A percentile compares a stretch with the other conserved stretches of the same genome.
These are phyloP conservation scores for Paraphoma chrysanthemicola DNA, from an alignment of 2,329 filamentous ascomycete species.

Conservation along the genomic window DNA sequence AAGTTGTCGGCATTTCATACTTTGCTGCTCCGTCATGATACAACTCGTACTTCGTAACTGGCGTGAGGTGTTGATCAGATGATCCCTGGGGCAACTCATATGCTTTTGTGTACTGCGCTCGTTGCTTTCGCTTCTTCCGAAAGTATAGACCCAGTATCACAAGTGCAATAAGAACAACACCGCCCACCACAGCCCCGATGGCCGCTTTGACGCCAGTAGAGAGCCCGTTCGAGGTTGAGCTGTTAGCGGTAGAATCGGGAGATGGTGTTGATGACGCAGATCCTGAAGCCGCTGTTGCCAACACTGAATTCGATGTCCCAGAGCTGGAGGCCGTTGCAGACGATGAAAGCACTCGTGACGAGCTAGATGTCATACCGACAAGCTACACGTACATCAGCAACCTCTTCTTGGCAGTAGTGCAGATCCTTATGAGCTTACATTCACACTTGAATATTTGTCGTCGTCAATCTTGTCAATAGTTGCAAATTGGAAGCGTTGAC, in stretches of 20 bases:
- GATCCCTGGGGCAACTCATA: not conserved
- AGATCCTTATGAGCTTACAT: slow-evolving; percentile 6
- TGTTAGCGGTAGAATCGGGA: slow-evolving; percentile 22
- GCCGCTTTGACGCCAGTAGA: slow-evolving; percentile 26
- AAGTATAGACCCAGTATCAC: slow-evolving; percentile 71
- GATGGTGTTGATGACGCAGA: slow-evolving; percentile 1
- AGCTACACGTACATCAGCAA: slow-evolving; percentile 4
- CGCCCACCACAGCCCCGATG: slow-evolving; percentile 24
- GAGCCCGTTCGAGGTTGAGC: slow-evolving; percentile 19
- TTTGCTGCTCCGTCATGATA: slow-evolving; percentile 16
- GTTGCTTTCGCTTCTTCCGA: slow-evolving; percentile 22
- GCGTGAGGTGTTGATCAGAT: not conserved
- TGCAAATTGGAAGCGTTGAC: slow-evolving; percentile 18
- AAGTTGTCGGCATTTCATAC: slow-evolving; percentile 19
- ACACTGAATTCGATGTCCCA: not conserved
- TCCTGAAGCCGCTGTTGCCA: not conserved
- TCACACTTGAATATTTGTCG: slow-evolving; percentile 18
- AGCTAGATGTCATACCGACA: not conserved
- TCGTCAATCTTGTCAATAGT: slow-evolving; percentile 19
- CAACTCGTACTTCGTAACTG: slow-evolving; percentile 15
- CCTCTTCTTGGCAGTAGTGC: not conserved
- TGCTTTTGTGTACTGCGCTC: not conserved
- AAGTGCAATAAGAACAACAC: slow-evolving; percentile 47
- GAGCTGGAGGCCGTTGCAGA: slow-evolving; percentile 2
- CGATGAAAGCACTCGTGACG: not conserved